Evolutionary conservation across 352 stramenopile species (phyloP).

Genomic region (Pythium aphanidermatum): DNA sequence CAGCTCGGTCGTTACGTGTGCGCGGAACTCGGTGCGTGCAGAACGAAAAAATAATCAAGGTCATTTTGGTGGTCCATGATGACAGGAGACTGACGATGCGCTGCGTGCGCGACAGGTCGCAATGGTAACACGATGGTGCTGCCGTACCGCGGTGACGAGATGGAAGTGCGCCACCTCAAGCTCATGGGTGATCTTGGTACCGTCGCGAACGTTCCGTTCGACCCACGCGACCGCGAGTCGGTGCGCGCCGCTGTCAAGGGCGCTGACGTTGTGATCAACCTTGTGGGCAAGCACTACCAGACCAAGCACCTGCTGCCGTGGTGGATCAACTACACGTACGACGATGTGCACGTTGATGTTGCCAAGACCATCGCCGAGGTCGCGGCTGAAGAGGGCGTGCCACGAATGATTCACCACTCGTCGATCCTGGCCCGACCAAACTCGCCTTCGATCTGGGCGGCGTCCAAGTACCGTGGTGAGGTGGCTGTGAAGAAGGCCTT

Average conservation of each 20-base stretch:
- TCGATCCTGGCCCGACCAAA: constrained; percentile 76
- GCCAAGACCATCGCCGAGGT: constrained; percentile 78
- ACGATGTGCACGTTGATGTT: constrained; percentile 95
- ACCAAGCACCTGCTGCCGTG: constrained; percentile 91
- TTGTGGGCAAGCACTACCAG: constrained; percentile 97
- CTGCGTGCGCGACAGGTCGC: constrained; percentile 27
- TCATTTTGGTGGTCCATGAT: constrained; percentile 21
- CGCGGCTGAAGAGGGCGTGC: constrained; percentile 67
- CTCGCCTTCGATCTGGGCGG: constrained; percentile 75
- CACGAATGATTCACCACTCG: constrained; percentile 79
- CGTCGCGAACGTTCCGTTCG: constrained; percentile 71
- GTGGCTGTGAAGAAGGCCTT: constrained; percentile 89
- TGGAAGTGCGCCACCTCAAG: constrained; percentile 92
- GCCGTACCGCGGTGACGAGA: constrained; percentile 93
- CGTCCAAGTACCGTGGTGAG: constrained; percentile 85
- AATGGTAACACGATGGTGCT: constrained; percentile 75
- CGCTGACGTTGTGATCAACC: constrained; percentile 96
- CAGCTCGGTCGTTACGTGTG: constrained; percentile 95
- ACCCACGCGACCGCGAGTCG: constrained; percentile 89
- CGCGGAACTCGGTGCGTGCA: constrained; percentile 84
- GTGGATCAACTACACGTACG: constrained; percentile 94
- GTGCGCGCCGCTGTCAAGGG: constrained; percentile 89
- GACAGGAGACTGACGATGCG: neutral
- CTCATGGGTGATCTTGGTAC: constrained; percentile 93
- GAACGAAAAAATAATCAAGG: neutral